Percentiles rank a stretch among this genome's conserved stretches.
Conservation (phyloP, 805 yeast species). For the Saccharomycopsis javanensis region DNA sequence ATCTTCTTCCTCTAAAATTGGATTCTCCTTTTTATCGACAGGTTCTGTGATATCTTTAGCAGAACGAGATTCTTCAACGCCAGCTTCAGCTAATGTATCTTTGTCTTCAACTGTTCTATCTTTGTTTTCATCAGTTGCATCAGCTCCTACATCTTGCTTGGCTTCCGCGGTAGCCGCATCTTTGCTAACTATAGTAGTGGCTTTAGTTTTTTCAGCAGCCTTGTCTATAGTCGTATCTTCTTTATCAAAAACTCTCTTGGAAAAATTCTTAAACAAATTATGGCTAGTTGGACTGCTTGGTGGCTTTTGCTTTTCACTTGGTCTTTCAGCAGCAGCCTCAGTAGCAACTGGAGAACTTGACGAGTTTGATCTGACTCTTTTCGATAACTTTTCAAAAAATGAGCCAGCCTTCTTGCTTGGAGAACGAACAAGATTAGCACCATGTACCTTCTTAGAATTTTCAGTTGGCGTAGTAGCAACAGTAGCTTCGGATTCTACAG, state of each 20-base stretch:
- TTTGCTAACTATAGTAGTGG: neutral
- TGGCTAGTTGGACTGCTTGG: neutral
- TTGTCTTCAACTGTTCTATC: neutral
- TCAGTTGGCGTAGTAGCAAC: neutral
- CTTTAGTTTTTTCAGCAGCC: neutral
- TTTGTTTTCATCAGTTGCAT: neutral
- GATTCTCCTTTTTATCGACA: neutral
- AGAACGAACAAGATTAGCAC: neutral
- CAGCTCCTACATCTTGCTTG: no score
- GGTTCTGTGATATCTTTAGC: neutral
- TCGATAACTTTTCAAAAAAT: neutral
- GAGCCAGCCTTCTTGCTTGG: neutral
- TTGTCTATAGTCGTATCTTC: neutral
- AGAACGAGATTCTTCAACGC: no score
- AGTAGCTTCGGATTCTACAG: neutral
- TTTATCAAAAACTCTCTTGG: neutral
- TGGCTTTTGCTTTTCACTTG: neutral
- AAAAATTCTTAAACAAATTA: neutral
- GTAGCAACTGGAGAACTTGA: neutral
- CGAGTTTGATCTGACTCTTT: constrained; percentile 1
- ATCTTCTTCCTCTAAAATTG: neutral
- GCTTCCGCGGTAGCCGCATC: neutral
- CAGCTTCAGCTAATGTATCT: no score
- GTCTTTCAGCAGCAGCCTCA: neutral
- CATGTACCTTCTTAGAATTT: neutral